phyloP scores from a whole-genome alignment of 2,329 filamentous ascomycete genomes.

The Penicillium sp. region DNA sequence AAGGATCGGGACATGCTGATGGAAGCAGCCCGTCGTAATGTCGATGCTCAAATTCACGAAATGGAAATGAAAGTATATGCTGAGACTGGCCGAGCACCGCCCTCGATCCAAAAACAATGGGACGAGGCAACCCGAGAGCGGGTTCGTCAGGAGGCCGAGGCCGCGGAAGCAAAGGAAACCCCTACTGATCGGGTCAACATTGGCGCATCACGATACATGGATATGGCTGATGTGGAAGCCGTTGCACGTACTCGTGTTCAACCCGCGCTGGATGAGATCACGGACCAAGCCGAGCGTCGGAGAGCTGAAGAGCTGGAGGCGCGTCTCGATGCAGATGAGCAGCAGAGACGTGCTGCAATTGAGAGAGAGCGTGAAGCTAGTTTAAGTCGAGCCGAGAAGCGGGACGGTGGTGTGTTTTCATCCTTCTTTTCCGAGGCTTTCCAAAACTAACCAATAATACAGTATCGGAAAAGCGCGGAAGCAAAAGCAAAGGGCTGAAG shows the following conservation, averaged over 20 bases:
- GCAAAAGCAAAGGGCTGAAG: constrained; percentile 32
- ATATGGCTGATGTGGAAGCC: constrained; percentile 76
- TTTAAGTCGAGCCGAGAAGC: constrained; percentile 40
- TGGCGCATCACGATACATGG: constrained; percentile 80
- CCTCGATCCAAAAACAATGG: constrained; percentile 75
- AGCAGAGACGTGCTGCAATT: constrained; percentile 62
- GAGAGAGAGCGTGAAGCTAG: constrained; percentile 49
- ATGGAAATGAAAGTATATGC: constrained; percentile 83
- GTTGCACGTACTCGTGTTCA: constrained; percentile 79
- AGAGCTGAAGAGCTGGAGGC: constrained; percentile 69
- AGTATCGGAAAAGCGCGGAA: constrained; percentile 27
- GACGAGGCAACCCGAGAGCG: constrained; percentile 74
- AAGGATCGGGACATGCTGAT: constrained; percentile 77
- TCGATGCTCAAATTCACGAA: constrained; percentile 75
- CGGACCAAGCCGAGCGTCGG: constrained; percentile 75
- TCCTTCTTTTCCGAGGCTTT: too few species aligned
- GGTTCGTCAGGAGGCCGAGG: constrained; percentile 69
- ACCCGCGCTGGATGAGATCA: constrained; percentile 84
- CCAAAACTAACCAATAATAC: background rate
- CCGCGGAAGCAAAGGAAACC: constrained; percentile 65
- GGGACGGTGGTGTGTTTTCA: constrained; percentile 36
- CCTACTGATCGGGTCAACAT: constrained; percentile 67
- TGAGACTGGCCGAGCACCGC: constrained; percentile 75
- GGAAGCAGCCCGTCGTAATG: constrained; percentile 81
- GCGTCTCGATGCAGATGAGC: constrained; percentile 68